Conservation (phyloP, 305 asterid genomes). For the Solanum chacoense region DNA sequence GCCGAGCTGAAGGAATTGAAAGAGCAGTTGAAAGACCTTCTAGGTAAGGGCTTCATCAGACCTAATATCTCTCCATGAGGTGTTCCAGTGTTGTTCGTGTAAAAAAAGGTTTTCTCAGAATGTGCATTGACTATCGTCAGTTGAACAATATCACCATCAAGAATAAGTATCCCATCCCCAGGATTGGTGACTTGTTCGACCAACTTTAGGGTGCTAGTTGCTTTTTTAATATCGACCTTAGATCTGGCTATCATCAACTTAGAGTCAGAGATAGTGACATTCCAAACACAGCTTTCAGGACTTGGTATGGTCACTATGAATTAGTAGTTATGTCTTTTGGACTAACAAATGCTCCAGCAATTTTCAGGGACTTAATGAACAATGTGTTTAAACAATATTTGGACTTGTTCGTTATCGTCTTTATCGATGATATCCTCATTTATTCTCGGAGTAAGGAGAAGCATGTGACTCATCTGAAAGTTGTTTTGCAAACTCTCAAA, state of each 20-base stretch:
- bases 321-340: neutral
- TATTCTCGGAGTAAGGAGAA: no score
- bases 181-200: neutral
- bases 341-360: neutral
- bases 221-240: neutral
- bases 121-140: neutral
- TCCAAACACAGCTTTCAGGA: neutral
- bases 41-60: no score
- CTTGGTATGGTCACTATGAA: neutral
- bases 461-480: neutral
- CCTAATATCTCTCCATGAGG: neutral
- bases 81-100: neutral
- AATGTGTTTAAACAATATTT: no score
- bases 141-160: neutral
- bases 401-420: neutral
- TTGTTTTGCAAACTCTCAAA: neutral
- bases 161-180: neutral
- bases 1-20: neutral
- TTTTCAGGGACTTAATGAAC: neutral
- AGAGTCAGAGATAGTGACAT: neutral
- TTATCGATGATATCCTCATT: neutral
- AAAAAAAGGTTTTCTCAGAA: no score
- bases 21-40: no score
- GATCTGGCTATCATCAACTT: neutral
- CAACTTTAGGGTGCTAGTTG: neutral